These are phyloP conservation scores for Begonia peltatifolia DNA, from an alignment of 306 rosid genomes.

Conservation along the genomic window DNA sequence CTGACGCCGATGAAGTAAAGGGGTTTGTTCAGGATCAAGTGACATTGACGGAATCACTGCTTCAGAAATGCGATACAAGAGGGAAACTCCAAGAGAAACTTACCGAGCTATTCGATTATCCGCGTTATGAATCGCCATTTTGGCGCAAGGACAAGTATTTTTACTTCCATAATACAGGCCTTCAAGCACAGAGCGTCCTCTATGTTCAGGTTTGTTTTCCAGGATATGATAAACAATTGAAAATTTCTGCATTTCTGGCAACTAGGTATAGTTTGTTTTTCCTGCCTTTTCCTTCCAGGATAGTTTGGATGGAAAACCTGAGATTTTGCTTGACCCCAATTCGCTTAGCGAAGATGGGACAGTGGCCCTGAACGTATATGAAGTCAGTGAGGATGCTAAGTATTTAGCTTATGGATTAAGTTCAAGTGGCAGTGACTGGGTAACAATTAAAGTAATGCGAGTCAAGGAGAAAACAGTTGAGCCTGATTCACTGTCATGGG, in stretches of 20 bases:
- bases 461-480: constrained; percentile 35
- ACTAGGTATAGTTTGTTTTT: constrained; percentile 1
- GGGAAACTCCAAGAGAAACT: constrained; percentile 38
- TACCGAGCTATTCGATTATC: constrained; percentile 62
- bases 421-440: constrained; percentile 91
- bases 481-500: constrained; percentile 70
- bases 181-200: constrained; percentile 67
- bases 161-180: constrained; percentile 78
- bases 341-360: constrained; percentile 68
- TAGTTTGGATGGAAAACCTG: constrained; percentile 46
- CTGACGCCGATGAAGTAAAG: constrained; percentile 72
- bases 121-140: constrained; percentile 62
- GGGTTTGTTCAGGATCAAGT: constrained; percentile 70
- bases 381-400: constrained; percentile 58
- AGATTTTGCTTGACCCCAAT: constrained; percentile 79
- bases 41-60: constrained; percentile 46
- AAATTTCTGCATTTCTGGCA: neutral
- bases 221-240: neutral
- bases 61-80: constrained; percentile 38
- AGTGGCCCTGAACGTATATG: constrained; percentile 32
- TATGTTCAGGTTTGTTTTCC: constrained; percentile 57
- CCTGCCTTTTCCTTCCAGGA: constrained; percentile 23
- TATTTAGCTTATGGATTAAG: constrained; percentile 80
- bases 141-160: constrained; percentile 47
- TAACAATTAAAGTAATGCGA: constrained; percentile 52